Conservation (phyloP, 2,329 filamentous ascomycete genomes). For the Alternaria novae-zelandiae region DNA sequence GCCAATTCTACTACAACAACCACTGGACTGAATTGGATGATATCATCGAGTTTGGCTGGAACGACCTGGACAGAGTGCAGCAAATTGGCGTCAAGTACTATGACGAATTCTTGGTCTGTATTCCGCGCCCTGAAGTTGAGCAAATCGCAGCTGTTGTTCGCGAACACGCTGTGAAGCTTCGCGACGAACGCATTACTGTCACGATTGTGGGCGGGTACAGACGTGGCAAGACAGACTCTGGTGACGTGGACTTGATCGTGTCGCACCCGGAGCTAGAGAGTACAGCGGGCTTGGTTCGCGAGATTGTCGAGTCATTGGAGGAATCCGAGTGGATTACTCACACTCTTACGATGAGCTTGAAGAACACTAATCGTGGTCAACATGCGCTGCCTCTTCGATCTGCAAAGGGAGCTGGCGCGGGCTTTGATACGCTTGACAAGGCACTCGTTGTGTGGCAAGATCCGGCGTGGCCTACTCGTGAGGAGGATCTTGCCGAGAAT, state of each 20-base stretch:
- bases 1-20: constrained; percentile 77
- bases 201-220: constrained; percentile 82
- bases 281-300: constrained; percentile 73
- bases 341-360: constrained; percentile 73
- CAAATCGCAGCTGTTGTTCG: constrained; percentile 69
- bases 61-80: constrained; percentile 75
- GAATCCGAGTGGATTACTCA: constrained; percentile 76
- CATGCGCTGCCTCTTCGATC: constrained; percentile 62
- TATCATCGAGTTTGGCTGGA: constrained; percentile 83
- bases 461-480: constrained; percentile 55
- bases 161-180: constrained; percentile 69
- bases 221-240: constrained; percentile 73
- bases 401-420: constrained; percentile 54
- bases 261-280: constrained; percentile 74
- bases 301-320: constrained; percentile 76
- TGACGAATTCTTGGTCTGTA: constrained; percentile 76
- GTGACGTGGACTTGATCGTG: constrained; percentile 87
- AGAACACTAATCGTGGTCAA: constrained; percentile 76
- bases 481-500: constrained; percentile 42
- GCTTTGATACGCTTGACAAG: constrained; percentile 91
- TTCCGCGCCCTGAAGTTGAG: constrained; percentile 77
- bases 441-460: constrained; percentile 92
- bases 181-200: constrained; percentile 61
- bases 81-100: constrained; percentile 96
- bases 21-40: constrained; percentile 87